A percentile compares a stretch with the other conserved stretches of the same genome.
Conservation (phyloP, 139 green algal species). For the Picochlorum sp. region DNA sequence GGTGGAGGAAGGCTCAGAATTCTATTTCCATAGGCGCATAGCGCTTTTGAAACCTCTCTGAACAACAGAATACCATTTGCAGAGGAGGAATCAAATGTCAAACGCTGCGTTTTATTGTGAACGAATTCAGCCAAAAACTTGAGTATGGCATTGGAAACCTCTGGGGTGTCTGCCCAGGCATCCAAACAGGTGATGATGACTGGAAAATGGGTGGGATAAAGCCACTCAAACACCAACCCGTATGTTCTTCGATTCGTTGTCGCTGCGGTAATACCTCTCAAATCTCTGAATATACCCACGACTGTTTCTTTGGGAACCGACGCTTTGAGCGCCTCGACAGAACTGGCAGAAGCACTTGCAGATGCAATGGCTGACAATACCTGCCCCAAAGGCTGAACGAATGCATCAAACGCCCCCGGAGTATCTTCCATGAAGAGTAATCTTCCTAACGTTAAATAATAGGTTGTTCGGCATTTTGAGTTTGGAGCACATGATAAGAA, state of each 20-base stretch:
- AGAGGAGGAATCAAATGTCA: conserved; percentile 90
- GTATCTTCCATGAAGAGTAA: conserved; percentile 97
- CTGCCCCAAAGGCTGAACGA: conserved; percentile 83
- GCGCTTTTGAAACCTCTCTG: conserved; percentile 61
- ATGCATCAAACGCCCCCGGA: conserved; percentile 76
- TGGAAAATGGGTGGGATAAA: conserved; percentile 86
- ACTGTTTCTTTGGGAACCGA: conserved; percentile 54
- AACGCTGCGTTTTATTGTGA: conserved; percentile 92
- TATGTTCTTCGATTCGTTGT: conserved; percentile 76
- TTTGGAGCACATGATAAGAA: conserved; percentile 80
- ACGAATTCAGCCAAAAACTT: conserved; percentile 97
- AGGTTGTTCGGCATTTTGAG: conserved; percentile 78
- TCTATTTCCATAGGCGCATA: conserved; percentile 73
- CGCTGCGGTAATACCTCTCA: conserved; percentile 83
- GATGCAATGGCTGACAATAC: conserved; percentile 38
- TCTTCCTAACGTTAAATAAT: conserved; percentile 85
- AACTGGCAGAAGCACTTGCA: conserved; percentile 30
- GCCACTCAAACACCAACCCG: conserved; percentile 88
- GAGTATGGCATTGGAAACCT: conserved; percentile 81
- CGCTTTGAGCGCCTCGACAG: conserved; percentile 35
- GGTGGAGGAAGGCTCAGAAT: conserved; percentile 33
- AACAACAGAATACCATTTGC: conserved; percentile 95
- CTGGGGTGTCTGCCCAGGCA: conserved; percentile 70
- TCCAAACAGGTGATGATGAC: conserved; percentile 72
- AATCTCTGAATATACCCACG: conserved; percentile 84